These are phyloP conservation scores for Aspergillus asperescens DNA, from an alignment of 495 filamentous ascomycete species.

Conservation along the genomic window DNA sequence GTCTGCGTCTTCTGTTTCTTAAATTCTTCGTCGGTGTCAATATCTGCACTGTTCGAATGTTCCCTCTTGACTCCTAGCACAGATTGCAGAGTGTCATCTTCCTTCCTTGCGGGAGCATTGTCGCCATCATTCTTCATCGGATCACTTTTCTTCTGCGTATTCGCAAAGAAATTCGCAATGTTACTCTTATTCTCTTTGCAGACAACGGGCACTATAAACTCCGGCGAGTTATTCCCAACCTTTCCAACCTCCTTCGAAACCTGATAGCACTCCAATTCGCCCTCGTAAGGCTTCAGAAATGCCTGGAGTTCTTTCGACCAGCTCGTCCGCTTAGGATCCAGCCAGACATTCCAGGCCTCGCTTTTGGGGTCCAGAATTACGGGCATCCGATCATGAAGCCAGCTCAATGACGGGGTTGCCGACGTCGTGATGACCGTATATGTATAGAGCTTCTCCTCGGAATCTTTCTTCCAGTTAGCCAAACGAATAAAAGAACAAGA, in stretches of 20 bases:
- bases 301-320: slow-evolving; percentile 78
- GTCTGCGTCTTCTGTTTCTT: slow-evolving; percentile 30
- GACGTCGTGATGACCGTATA: slow-evolving; percentile 91
- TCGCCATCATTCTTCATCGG: slow-evolving; percentile 29
- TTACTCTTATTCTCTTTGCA: slow-evolving; percentile 83
- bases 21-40: slow-evolving; percentile 15
- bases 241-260: slow-evolving; percentile 90
- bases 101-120: not conserved
- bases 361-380: slow-evolving; percentile 78
- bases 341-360: slow-evolving; percentile 67
- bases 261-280: slow-evolving; percentile 77
- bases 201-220: slow-evolving; percentile 74
- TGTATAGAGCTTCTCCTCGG: slow-evolving; percentile 66
- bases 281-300: slow-evolving; percentile 68
- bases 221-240: slow-evolving; percentile 84
- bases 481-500: too few species aligned
- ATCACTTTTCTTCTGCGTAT: slow-evolving; percentile 39
- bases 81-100: slow-evolving; percentile 44
- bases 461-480: slow-evolving; percentile 24
- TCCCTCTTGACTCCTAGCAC: slow-evolving; percentile 55
- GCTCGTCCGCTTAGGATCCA: slow-evolving; percentile 62
- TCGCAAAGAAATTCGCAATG: slow-evolving; percentile 87
- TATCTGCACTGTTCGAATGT: slow-evolving; percentile 30
- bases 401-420: slow-evolving; percentile 70
- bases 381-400: slow-evolving; percentile 93